Evolutionary conservation across 495 filamentous ascomycete species (phyloP).

Genomic region (Xylaria palmicola): DNA sequence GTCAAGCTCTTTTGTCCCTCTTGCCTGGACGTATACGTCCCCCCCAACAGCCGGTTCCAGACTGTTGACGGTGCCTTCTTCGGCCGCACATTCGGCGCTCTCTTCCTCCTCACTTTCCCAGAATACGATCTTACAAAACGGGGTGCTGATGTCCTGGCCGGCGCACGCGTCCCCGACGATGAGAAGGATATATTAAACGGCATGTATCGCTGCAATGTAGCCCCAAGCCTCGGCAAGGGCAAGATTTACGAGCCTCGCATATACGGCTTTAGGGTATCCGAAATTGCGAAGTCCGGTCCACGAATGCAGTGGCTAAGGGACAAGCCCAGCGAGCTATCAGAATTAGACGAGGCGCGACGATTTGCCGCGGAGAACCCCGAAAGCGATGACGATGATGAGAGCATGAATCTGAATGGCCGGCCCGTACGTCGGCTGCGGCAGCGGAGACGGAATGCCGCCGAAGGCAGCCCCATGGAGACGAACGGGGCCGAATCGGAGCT

Average conservation of each 20-base stretch:
- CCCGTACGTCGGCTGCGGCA: slow-evolving; percentile 37
- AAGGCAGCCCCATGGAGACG: slow-evolving; percentile 56
- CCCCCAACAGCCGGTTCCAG: slow-evolving; percentile 95
- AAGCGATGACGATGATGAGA: slow-evolving; percentile 47
- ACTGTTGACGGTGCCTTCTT: slow-evolving; percentile 99
- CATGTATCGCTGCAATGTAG: slow-evolving; percentile 75
- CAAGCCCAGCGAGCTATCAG: slow-evolving; percentile 72
- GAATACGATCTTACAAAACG: slow-evolving; percentile 77
- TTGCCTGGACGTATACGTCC: slow-evolving; percentile 95
- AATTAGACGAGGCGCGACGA: slow-evolving; percentile 74
- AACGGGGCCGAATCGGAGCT: slow-evolving; percentile 52
- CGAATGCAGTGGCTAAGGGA: slow-evolving; percentile 95
- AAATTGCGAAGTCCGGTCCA: slow-evolving; percentile 80
- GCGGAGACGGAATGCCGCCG: slow-evolving; percentile 35
- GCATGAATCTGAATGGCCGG: slow-evolving; percentile 42
- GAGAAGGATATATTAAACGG: slow-evolving; percentile 72
- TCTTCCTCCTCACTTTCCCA: slow-evolving; percentile 98
- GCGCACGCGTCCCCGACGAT: slow-evolving; percentile 38
- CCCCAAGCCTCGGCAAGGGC: slow-evolving; percentile 77
- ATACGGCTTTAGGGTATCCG: slow-evolving; percentile 93
- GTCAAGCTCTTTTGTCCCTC: slow-evolving; percentile 98
- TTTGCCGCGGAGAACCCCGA: slow-evolving; percentile 51
- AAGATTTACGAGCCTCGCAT: slow-evolving; percentile 93
- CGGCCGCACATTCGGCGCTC: slow-evolving; percentile 85
- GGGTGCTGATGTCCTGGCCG: slow-evolving; percentile 43